phyloP scores from a whole-genome alignment of 2,329 filamentous ascomycete species.

The Aureobasidium namibiae region DNA sequence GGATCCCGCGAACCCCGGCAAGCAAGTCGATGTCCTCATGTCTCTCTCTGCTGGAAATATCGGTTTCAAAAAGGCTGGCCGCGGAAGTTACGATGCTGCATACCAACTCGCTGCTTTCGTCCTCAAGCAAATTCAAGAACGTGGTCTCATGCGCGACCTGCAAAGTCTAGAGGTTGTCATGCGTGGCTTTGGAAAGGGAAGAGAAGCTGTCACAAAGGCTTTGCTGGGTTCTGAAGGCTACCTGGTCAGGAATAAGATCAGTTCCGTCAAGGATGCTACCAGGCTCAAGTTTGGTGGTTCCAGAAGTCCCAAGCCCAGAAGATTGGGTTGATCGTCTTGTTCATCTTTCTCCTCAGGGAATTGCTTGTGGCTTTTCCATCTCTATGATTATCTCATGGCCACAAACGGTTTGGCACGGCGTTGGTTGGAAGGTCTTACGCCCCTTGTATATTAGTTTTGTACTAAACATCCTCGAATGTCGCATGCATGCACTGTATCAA shows the following conservation, averaged over 20 bases:
- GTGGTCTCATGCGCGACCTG: constrained; percentile 68
- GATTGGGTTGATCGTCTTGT: constrained; percentile 51
- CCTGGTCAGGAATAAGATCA: constrained; percentile 63
- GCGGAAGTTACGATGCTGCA: constrained; percentile 80
- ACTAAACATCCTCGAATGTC: not conserved
- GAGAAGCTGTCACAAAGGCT: constrained; percentile 85
- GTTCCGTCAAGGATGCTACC: constrained; percentile 75
- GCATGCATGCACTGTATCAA: not conserved
- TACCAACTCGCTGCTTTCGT: constrained; percentile 84
- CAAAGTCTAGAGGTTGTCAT: constrained; percentile 69
- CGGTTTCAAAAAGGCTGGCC: constrained; percentile 76
- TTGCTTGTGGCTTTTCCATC: not conserved
- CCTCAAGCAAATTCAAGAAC: constrained; percentile 75
- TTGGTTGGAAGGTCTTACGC: constrained; percentile 5
- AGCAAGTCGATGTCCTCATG: constrained; percentile 57
- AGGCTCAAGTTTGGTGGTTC: constrained; percentile 93
- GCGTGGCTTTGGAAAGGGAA: constrained; percentile 75
- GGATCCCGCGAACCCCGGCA: constrained; percentile 42
- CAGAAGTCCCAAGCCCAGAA: constrained; percentile 73
- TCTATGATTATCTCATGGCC: not conserved
- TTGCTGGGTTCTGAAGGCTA: constrained; percentile 79
- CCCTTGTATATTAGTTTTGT: constrained; percentile 5
- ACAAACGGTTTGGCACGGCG: constrained; percentile 9
- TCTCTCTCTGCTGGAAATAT: constrained; percentile 78
- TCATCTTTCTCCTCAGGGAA: not conserved